Conservation (phyloP, 2,329 filamentous ascomycete genomes). For the Cryphonectria parasitica region DNA sequence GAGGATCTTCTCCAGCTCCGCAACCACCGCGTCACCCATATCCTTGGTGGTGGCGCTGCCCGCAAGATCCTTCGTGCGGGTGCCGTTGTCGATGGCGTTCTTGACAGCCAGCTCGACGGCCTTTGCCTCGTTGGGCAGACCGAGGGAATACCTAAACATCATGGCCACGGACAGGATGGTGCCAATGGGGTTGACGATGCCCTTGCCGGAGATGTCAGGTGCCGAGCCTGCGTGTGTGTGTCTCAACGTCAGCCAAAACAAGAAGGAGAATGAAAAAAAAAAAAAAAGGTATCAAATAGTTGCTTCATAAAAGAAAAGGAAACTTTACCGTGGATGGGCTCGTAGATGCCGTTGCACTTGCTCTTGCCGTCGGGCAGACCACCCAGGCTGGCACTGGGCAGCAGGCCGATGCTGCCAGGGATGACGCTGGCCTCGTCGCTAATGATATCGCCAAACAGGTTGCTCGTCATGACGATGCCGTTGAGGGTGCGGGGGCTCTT, state of each 20-base stretch:
- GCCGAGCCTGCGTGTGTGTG: slow-evolving; percentile 66
- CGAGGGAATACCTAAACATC: slow-evolving; percentile 93
- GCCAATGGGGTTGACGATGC: slow-evolving; percentile 89
- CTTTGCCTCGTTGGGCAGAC: slow-evolving; percentile 74
- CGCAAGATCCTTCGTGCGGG: slow-evolving; percentile 84
- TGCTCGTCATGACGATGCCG: slow-evolving; percentile 89
- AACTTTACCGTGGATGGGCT: slow-evolving; percentile 88
- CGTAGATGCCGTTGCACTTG: slow-evolving; percentile 92
- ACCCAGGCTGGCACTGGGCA: slow-evolving; percentile 85
- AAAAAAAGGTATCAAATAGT: no score
- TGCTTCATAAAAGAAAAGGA: no score
- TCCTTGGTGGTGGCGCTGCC: slow-evolving; percentile 74
- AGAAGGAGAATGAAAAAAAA: neutral
- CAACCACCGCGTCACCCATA: slow-evolving; percentile 77
- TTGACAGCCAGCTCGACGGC: slow-evolving; percentile 82
- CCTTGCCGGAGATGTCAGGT: slow-evolving; percentile 90
- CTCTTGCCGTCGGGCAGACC: slow-evolving; percentile 84
- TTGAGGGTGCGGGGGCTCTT: slow-evolving; percentile 90
- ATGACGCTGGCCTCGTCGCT: slow-evolving; percentile 95
- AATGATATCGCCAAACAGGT: slow-evolving; percentile 95
- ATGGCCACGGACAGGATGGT: slow-evolving; percentile 91
- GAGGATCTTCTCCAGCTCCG: slow-evolving; percentile 73
- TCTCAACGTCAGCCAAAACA: neutral
- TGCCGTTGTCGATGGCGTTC: slow-evolving; percentile 75
- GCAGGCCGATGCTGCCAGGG: slow-evolving; percentile 83